Evolutionary conservation across 208 protist genomes (phyloP), one percentile per base, ranked within the genome.

Genomic region (Angomonas ambiguus): DNA sequence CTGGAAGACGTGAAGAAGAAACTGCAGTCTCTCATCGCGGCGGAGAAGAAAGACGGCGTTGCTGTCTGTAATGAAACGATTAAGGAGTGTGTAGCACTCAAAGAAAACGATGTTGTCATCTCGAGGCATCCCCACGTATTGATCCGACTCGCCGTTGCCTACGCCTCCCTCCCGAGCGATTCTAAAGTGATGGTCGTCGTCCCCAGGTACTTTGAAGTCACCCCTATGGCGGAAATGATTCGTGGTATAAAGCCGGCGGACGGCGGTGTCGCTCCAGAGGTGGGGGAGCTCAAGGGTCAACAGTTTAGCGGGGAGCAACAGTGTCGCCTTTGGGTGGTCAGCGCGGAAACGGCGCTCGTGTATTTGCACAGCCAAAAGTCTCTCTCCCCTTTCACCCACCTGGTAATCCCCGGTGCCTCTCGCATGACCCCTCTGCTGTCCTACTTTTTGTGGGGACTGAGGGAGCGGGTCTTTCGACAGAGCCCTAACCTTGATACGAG

Each of bases 381-480:
- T n/a, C 76, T 92, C 45, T 72, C 79, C 11, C 86, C 86, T 20
- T 94, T 94, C 80, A 93, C 91, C 28, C 87, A 96, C 69, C 69
- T 94, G 41, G 72, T 96, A 24, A 62, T 96, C 22, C 91, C 87
- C 24, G 80, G 74, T 45, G 53, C 85, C 20, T 79, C 70, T 18
- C 76, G 68, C 60, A 83, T 82, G 55, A 91, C 76, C 11, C 87
- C 77, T 25, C 71, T 90, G 24, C 62, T 87, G 28, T 85, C 85
- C 59, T 89, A 82, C 69, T 78, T 87, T 51, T 51, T 88, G 24
- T 82, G 74, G 79, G 80, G 70, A 11, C 51, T 88, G n/a, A 77
- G 82, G n/a, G 76, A 91, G 71, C 76, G 81, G 20, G 66, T 91
- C 16, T 79, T 82, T 65, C 71, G 68, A 2, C 76, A 74, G 20